Percentiles rank a stretch among this genome's conserved stretches.
phyloP scores from a whole-genome alignment of 2,329 filamentous ascomycete genomes.

The Alternaria hordeiaustralica region DNA sequence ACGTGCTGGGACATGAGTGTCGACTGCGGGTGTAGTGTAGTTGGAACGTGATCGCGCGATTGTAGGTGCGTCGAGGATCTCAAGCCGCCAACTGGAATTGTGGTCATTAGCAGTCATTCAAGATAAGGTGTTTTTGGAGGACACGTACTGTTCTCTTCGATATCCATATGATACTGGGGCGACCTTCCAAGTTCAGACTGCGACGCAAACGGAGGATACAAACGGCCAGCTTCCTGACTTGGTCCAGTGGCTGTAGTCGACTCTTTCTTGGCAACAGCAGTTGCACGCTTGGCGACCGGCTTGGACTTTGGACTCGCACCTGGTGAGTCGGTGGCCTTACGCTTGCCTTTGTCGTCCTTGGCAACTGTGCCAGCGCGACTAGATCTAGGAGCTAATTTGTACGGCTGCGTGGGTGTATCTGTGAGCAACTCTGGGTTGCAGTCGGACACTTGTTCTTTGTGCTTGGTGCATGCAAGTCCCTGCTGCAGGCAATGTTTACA shows the following conservation, averaged over 20 bases:
- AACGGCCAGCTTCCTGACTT: neutral
- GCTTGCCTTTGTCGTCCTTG: conserved; percentile 2
- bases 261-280: neutral
- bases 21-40: neutral
- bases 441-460: neutral
- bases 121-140: neutral
- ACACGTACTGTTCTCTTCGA: neutral
- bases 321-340: conserved; percentile 10
- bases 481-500: conserved; percentile 14
- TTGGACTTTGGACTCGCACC: conserved; percentile 7
- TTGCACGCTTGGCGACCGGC: neutral
- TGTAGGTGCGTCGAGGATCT: too few relatives aligned
- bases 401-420: neutral
- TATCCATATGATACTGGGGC: neutral
- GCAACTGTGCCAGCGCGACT: neutral
- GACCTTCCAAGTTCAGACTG: neutral
- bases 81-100: neutral
- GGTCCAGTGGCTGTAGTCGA: neutral
- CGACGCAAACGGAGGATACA: neutral
- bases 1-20: neutral
- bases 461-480: conserved; percentile 14
- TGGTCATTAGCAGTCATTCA: neutral
- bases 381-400: neutral
- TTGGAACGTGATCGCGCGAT: neutral
- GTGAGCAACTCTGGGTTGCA: neutral